A percentile compares a stretch with the other conserved stretches of the same genome.
Conservation (phyloP, 495 filamentous ascomycete species). For the Penicillium egyptiacum region DNA sequence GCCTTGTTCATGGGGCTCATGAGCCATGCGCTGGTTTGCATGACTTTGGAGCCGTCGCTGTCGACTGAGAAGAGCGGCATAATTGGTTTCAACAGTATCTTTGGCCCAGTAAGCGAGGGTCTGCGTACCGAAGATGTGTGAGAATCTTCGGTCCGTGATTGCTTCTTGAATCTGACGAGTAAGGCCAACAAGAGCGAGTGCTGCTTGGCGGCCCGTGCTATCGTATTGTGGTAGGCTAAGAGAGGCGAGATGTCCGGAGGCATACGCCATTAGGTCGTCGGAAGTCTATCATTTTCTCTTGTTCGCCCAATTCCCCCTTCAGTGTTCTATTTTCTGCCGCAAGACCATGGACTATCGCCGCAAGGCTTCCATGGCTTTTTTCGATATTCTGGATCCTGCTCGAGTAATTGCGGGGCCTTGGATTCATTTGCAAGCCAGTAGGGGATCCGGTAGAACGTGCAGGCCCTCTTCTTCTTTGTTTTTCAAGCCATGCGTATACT, state of each 20-base stretch:
- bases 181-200: constrained; percentile 1
- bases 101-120: not conserved
- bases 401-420: too few relatives aligned
- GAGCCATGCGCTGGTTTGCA: constrained; percentile 6
- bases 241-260: constrained; percentile 1
- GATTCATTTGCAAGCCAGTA: too few relatives aligned
- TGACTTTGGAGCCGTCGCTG: constrained; percentile 4
- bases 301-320: too few relatives aligned
- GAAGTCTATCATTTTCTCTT: too few relatives aligned
- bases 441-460: too few relatives aligned
- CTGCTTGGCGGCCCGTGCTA: not conserved
- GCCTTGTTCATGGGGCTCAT: too few relatives aligned
- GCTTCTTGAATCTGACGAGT: constrained; percentile 5
- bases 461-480: too few relatives aligned
- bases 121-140: constrained; percentile 5
- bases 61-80: constrained; percentile 5
- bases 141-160: constrained; percentile 6
- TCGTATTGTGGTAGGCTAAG: not conserved
- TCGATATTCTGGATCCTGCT: too few relatives aligned
- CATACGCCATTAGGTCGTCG: constrained; percentile 6
- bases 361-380: too few relatives aligned
- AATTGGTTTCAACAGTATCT: constrained; percentile 3
- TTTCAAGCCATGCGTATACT: too few relatives aligned
- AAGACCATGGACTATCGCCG: too few relatives aligned
- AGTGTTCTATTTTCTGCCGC: too few relatives aligned